These are phyloP conservation scores for Cadophora luteo-olivacea DNA, from an alignment of 2,329 filamentous ascomycete genomes.

Conservation along the genomic window DNA sequence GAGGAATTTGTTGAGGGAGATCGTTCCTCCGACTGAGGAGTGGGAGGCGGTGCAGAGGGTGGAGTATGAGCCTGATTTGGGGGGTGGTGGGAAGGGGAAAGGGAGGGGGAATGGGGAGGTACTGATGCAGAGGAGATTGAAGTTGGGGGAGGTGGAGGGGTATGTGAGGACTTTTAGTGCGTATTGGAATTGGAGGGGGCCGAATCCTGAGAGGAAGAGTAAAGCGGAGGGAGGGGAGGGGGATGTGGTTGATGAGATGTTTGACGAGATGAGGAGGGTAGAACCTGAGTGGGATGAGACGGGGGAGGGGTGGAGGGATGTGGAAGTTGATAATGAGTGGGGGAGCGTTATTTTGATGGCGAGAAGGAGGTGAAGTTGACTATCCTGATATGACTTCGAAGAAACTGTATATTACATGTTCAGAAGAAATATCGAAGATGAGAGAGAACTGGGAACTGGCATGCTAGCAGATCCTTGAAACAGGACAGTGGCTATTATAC, in stretches of 20 bases:
- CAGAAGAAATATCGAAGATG: neutral
- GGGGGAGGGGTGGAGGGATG: slow-evolving; percentile 58
- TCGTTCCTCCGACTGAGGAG: slow-evolving; percentile 57
- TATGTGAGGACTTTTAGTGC: slow-evolving; percentile 67
- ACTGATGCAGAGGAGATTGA: slow-evolving; percentile 61
- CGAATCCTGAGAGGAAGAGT: slow-evolving; percentile 56
- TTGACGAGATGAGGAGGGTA: slow-evolving; percentile 61
- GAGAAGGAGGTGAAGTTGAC: slow-evolving; percentile 46
- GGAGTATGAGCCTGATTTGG: slow-evolving; percentile 61
- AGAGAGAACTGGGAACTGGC: no score
- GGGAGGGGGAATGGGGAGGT: slow-evolving; percentile 49
- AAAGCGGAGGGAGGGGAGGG: slow-evolving; percentile 61
- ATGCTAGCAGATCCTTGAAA: no score
- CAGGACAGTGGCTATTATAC: no score
- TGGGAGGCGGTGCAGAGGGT: slow-evolving; percentile 61
- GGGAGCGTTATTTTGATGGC: slow-evolving; percentile 66
- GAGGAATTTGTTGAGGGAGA: slow-evolving; percentile 55
- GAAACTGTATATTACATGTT: neutral
- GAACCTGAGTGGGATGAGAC: slow-evolving; percentile 57
- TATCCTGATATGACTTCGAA: no score
- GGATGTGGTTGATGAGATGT: slow-evolving; percentile 67
- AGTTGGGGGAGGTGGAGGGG: slow-evolving; percentile 63
- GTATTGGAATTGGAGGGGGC: slow-evolving; percentile 64
- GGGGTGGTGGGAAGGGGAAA: slow-evolving; percentile 48
- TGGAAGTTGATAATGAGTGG: slow-evolving; percentile 65